Evolutionary conservation across 805 yeast genomes (phyloP).

Genomic region (Ogataea pilisensis): DNA sequence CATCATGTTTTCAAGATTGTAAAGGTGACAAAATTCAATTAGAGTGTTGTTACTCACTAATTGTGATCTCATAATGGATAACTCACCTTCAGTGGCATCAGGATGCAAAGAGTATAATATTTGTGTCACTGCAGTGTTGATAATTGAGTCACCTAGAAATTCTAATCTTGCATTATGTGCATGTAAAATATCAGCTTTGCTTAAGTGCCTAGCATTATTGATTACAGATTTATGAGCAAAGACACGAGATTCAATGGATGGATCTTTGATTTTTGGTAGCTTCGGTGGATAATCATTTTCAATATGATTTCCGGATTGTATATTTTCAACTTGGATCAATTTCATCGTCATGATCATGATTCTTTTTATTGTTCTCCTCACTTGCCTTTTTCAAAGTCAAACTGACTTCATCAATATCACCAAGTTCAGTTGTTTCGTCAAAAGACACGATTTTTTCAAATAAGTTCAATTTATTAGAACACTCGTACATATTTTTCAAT

Average conservation of each 20-base stretch:
- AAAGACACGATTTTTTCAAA: slow-evolving; percentile 51
- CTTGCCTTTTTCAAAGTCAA: slow-evolving; percentile 8
- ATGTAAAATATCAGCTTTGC: slow-evolving; percentile 52
- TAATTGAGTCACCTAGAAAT: slow-evolving; percentile 84
- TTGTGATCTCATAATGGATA: slow-evolving; percentile 65
- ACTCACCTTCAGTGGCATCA: slow-evolving; percentile 70
- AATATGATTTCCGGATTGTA: no score
- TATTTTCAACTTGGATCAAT: no score
- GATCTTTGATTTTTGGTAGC: slow-evolving; percentile 62
- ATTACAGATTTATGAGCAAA: slow-evolving; percentile 78
- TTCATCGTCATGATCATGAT: not conserved
- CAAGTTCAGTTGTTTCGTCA: slow-evolving; percentile 26
- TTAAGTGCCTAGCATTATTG: slow-evolving; percentile 51
- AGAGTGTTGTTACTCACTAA: slow-evolving; percentile 72
- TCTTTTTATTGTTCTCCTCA: not conserved
- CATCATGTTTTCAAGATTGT: slow-evolving; percentile 60
- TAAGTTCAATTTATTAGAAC: slow-evolving; percentile 44
- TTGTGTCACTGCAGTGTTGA: slow-evolving; percentile 68
- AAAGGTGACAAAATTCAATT: slow-evolving; percentile 62
- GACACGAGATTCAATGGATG: slow-evolving; percentile 59
- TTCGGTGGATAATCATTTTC: slow-evolving; percentile 56
- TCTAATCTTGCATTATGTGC: slow-evolving; percentile 85
- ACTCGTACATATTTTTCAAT: slow-evolving; percentile 50
- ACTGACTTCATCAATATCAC: slow-evolving; percentile 14
- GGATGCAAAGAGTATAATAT: slow-evolving; percentile 67